These are phyloP conservation scores for Chytridium lagenaria DNA, from an alignment of 371 early-diverging fungal species.

Conservation along the genomic window DNA sequence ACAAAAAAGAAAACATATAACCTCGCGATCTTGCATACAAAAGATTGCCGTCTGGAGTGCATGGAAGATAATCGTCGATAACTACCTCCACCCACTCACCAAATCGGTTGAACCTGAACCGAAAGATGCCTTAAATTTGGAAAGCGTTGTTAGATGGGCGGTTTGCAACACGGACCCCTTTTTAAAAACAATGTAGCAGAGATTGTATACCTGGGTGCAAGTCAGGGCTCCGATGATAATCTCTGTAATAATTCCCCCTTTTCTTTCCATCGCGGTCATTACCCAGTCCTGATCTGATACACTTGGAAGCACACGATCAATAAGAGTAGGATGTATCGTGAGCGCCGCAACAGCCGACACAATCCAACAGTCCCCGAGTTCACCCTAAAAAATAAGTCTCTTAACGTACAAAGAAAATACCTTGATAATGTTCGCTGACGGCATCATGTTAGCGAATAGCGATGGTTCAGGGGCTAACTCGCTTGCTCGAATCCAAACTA, in stretches of 20 bases:
- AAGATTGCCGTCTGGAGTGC: conserved; percentile 44
- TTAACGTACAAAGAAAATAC: conserved; percentile 9
- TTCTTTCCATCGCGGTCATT: conserved; percentile 30
- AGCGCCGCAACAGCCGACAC: conserved; percentile 60
- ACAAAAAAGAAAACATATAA: too few species aligned
- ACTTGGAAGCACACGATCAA: conserved; percentile 47
- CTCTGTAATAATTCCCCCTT: conserved; percentile 37
- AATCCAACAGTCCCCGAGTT: conserved; percentile 58
- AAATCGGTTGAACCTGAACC: conserved; percentile 59
- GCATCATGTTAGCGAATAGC: conserved; percentile 12
- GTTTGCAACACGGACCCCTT: too few species aligned
- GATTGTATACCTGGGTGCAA: conserved; percentile 37
- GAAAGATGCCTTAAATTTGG: conserved; percentile 49
- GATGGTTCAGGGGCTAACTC: conserved; percentile 34
- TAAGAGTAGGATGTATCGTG: conserved; percentile 52
- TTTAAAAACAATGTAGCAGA: too few species aligned
- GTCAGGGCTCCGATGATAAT: conserved; percentile 44
- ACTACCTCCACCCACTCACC: conserved; percentile 69
- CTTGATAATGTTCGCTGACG: conserved; percentile 28
- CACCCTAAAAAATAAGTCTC: conserved; percentile 22
- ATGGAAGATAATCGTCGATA: conserved; percentile 63
- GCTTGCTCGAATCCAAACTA: conserved; percentile 39
- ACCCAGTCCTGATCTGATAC: conserved; percentile 48
- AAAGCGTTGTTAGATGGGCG: too few species aligned
- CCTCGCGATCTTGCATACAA: conserved; percentile 55